These are phyloP conservation scores for Lepidopterella palustris DNA, from an alignment of 495 filamentous ascomycete genomes.

Conservation along the genomic window DNA sequence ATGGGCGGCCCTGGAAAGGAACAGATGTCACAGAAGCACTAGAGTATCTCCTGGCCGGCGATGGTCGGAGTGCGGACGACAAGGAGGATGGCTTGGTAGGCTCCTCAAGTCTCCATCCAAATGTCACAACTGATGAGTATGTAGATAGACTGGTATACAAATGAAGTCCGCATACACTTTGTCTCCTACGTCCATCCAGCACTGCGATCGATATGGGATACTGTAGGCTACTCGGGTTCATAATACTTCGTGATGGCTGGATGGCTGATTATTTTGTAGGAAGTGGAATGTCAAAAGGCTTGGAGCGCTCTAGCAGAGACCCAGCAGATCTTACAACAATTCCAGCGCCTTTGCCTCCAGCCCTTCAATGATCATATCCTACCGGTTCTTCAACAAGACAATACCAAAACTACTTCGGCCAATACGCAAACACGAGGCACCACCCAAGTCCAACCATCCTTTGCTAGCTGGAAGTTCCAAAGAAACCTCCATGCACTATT, in stretches of 20 bases:
- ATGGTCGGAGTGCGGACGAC: conserved; percentile 14
- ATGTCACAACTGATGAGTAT: neutral
- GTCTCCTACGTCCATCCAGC: conserved; percentile 7
- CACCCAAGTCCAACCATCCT: neutral
- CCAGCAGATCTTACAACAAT: conserved; percentile 17
- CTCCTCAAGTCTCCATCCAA: neutral
- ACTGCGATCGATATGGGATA: conserved; percentile 18
- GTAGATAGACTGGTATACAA: conserved; percentile 22
- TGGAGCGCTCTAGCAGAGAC: conserved; percentile 19
- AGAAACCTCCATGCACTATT: conserved; percentile 26
- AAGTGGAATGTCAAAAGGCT: conserved; percentile 12
- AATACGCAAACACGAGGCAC: conserved; percentile 17
- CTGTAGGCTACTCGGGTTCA: neutral
- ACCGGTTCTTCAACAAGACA: conserved; percentile 6
- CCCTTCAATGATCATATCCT: conserved; percentile 24
- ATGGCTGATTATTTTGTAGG: conserved; percentile 6
- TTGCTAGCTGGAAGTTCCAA: conserved; percentile 3
- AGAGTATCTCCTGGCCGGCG: conserved; percentile 21
- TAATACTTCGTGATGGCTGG: neutral
- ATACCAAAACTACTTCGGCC: neutral
- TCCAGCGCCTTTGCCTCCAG: conserved; percentile 17
- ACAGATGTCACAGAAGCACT: conserved; percentile 21
- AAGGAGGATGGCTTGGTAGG: conserved; percentile 19
- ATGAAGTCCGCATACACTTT: conserved; percentile 25
- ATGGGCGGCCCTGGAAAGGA: conserved; percentile 1